These are phyloP conservation scores for Melampsora americana DNA, from an alignment of 1,284 basidiomycete genomes.

Conservation along the genomic window DNA sequence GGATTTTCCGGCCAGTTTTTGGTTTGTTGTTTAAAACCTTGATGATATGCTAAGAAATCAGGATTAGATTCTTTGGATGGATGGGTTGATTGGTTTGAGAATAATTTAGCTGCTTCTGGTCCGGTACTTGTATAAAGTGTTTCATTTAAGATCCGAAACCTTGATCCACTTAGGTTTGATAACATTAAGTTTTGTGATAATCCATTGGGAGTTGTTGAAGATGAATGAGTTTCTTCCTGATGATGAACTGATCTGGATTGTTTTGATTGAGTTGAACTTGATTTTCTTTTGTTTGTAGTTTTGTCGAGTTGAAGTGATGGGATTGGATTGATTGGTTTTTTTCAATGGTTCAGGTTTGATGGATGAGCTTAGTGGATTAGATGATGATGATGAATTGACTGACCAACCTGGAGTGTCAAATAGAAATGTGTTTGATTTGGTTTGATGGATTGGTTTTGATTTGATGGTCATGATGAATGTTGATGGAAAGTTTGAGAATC, in stretches of 20 bases:
- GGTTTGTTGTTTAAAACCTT: conserved; percentile 53
- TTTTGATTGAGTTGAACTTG: conserved; percentile 1
- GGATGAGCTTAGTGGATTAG: not conserved
- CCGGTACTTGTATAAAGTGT: conserved; percentile 52
- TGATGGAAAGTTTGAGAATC: too few species aligned
- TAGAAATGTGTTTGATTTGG: not conserved
- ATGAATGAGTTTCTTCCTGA: not conserved
- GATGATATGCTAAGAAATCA: conserved; percentile 52
- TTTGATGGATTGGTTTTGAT: not conserved
- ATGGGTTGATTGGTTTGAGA: conserved; percentile 47
- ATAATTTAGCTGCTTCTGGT: conserved; percentile 48
- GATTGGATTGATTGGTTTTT: not conserved
- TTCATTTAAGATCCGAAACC: conserved; percentile 55
- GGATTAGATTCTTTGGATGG: conserved; percentile 21
- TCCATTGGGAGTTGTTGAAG: conserved; percentile 18
- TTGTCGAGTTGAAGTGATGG: not conserved
- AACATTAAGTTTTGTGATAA: conserved; percentile 43
- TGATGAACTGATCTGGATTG: too few species aligned
- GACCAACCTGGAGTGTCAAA: conserved; percentile 35
- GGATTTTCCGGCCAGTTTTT: conserved; percentile 54
- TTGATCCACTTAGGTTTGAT: conserved; percentile 50
- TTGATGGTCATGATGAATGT: not conserved
- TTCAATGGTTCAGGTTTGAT: not conserved
- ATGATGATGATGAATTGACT: conserved; percentile 6
- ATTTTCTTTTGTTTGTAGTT: conserved; percentile 2